Percentiles rank a stretch among this genome's conserved stretches.
These are phyloP conservation scores for Closterium sp. DNA, from an alignment of 139 green algal species.

Conservation along the genomic window DNA sequence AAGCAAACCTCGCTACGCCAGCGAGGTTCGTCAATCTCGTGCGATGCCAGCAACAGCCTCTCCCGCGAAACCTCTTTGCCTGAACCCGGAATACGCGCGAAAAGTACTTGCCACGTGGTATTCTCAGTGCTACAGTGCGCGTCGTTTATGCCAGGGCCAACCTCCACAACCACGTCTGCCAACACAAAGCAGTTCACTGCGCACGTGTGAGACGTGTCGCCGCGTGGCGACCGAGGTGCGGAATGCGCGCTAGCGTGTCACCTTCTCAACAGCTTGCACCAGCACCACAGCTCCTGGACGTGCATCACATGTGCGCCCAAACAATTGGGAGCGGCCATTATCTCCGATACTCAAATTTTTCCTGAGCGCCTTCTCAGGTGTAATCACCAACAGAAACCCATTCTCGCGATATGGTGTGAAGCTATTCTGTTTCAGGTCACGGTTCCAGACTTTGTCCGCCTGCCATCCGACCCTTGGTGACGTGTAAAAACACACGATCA, in stretches of 20 bases:
- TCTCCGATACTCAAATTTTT: too few species aligned
- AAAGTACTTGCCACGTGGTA: neutral
- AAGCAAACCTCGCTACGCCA: too few species aligned
- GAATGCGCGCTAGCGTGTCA: neutral
- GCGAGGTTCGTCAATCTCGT: neutral
- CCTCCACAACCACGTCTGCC: neutral
- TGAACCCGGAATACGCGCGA: neutral
- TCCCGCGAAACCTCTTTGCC: neutral
- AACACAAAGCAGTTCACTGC: neutral
- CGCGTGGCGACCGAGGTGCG: neutral
- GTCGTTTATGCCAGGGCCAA: neutral
- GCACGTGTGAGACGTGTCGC: neutral
- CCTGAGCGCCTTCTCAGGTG: too few species aligned
- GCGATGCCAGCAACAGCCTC: neutral
- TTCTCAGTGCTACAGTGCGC: too few species aligned
- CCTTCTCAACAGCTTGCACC: neutral
- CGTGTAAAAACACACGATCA: too few species aligned
- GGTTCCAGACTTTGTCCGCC: too few species aligned
- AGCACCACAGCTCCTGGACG: neutral
- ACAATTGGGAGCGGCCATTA: too few species aligned
- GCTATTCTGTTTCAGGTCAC: too few species aligned
- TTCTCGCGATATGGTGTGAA: too few species aligned
- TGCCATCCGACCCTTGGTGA: too few species aligned
- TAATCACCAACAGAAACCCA: too few species aligned
- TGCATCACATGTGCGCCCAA: neutral